Conservation (phyloP, 176 grass and related monocot species). For the Hsuehochloa calcarea region DNA sequence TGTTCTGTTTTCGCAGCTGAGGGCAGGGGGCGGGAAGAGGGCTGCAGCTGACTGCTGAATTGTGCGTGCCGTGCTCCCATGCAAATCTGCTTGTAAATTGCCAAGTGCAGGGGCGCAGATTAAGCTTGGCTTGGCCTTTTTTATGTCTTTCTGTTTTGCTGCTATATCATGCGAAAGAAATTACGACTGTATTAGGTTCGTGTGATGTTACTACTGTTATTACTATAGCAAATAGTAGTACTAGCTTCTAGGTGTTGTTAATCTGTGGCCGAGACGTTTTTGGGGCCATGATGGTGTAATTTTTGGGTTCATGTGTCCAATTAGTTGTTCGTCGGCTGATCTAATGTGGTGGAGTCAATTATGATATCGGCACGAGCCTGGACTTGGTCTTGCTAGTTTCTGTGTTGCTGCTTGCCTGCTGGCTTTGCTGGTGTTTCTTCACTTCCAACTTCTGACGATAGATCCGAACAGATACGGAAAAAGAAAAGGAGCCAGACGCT, state of each 20-base stretch:
- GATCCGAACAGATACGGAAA: neutral
- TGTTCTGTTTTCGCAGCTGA: conserved; percentile 35
- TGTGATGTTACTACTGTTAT: neutral
- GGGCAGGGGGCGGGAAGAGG: conserved; percentile 58
- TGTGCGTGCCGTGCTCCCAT: neutral
- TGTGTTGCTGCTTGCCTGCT: neutral
- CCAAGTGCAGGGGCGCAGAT: neutral
- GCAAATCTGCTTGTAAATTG: conserved; percentile 31
- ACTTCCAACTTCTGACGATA: neutral
- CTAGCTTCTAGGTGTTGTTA: neutral
- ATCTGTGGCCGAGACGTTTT: neutral
- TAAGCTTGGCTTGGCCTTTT: neutral
- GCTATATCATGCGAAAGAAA: neutral
- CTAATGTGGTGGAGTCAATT: neutral
- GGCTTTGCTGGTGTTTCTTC: neutral
- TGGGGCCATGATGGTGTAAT: neutral
- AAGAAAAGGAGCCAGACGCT: neutral
- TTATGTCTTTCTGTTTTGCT: neutral
- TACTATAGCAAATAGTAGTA: neutral
- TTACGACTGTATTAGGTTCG: neutral
- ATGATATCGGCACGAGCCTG: neutral
- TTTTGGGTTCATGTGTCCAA: neutral
- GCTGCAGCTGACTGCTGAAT: conserved; percentile 55
- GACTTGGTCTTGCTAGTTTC: neutral
- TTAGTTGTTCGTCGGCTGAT: neutral